These are phyloP conservation scores for Wickerhamomyces bovis DNA, from an alignment of 805 yeast species.

Conservation along the genomic window DNA sequence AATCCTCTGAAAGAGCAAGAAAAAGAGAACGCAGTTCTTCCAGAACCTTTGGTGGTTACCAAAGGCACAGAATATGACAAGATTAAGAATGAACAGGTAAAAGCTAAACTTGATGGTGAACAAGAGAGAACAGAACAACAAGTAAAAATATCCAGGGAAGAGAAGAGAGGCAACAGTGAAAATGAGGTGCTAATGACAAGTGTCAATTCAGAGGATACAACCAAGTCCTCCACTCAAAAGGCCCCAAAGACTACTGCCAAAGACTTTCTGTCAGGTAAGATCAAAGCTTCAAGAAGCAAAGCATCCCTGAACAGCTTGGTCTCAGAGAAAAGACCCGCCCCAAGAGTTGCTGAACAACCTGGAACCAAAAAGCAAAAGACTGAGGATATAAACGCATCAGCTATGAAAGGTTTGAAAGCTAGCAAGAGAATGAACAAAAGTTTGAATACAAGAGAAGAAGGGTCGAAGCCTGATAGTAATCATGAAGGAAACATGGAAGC, in stretches of 20 bases:
- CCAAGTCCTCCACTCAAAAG: neutral
- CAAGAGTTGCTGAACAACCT: neutral
- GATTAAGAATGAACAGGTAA: neutral
- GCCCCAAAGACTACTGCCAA: neutral
- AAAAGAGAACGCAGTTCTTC: neutral
- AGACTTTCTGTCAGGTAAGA: neutral
- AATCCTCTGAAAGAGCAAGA: neutral
- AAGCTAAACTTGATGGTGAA: neutral
- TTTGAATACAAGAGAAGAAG: neutral
- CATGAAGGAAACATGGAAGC: neutral
- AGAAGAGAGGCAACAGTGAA: neutral
- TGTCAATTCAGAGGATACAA: neutral
- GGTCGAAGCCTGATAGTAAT: neutral
- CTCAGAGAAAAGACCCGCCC: neutral
- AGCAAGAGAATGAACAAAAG: no score
- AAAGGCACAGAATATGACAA: neutral
- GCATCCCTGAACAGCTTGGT: neutral
- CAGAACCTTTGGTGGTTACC: neutral
- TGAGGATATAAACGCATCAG: neutral
- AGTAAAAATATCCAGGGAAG: neutral
- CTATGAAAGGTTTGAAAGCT: neutral
- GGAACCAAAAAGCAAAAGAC: neutral
- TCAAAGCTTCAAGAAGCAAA: neutral
- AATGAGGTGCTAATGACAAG: neutral
- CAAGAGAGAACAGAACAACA: neutral